Conservation (phyloP, 441 rosid species). For the Bruguiera hainesii region DNA sequence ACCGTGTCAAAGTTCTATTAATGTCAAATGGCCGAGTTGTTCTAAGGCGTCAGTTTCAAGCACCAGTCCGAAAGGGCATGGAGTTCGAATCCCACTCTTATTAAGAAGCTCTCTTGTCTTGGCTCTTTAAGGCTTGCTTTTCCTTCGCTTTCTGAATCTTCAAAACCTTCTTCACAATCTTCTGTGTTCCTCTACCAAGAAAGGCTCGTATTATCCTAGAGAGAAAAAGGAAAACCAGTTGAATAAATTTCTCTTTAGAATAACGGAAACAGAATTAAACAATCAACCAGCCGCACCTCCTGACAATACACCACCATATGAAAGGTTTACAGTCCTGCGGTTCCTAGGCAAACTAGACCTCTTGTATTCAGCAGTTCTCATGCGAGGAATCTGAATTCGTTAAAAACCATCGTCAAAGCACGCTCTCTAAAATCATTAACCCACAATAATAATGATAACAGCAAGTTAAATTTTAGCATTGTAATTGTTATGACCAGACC, state of each 20-base stretch:
- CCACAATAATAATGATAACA: no score
- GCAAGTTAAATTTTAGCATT: no score
- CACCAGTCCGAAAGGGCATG: conserved; percentile 84
- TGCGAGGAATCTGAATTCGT: conserved; percentile 48
- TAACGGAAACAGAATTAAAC: background rate
- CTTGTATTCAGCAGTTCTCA: conserved; percentile 60
- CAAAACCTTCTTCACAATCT: conserved; percentile 83
- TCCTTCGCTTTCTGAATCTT: conserved; percentile 86
- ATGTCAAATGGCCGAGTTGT: conserved; percentile 92
- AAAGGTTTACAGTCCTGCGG: conserved; percentile 52
- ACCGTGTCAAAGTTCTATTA: background rate
- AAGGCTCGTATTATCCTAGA: conserved; percentile 75
- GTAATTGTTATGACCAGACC: no score
- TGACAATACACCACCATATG: conserved; percentile 56
- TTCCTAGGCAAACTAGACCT: conserved; percentile 54
- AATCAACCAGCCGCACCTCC: conserved; percentile 45
- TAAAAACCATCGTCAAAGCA: background rate
- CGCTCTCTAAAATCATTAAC: background rate
- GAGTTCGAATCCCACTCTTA: conserved; percentile 72
- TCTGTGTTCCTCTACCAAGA: conserved; percentile 88
- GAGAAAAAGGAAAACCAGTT: background rate
- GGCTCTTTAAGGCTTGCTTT: conserved; percentile 56
- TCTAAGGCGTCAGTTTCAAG: conserved; percentile 88
- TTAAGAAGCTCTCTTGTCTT: background rate
- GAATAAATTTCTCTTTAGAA: conserved; percentile 18